Percentiles rank a stretch among this genome's conserved stretches.
These are phyloP conservation scores for Myrmaecium sp. DNA, from an alignment of 2,329 filamentous ascomycete genomes.

Conservation along the genomic window DNA sequence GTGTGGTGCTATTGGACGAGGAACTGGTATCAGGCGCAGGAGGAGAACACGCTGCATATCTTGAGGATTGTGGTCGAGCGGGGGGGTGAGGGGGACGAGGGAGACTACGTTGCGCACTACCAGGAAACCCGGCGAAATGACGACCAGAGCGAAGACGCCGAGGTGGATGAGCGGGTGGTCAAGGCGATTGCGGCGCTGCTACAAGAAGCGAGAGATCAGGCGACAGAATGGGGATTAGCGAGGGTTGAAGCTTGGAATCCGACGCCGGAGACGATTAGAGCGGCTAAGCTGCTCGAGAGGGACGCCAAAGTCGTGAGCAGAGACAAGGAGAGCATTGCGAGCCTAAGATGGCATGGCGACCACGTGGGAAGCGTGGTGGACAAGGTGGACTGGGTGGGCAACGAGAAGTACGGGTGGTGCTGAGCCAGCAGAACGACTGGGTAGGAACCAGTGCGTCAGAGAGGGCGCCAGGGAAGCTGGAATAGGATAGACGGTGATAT, in stretches of 20 bases:
- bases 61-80: conserved; percentile 43
- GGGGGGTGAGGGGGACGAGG: conserved; percentile 8
- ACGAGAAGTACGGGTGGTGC: conserved; percentile 68
- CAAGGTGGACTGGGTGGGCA: conserved; percentile 53
- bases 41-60: conserved; percentile 52
- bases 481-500: no score
- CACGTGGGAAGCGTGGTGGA: conserved; percentile 27
- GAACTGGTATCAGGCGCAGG: conserved; percentile 41
- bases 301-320: conserved; percentile 35
- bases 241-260: conserved; percentile 78
- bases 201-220: conserved; percentile 50
- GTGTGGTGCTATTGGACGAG: conserved; percentile 61
- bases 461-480: no score
- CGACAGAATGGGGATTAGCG: conserved; percentile 51
- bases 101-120: no score
- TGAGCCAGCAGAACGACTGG: no score
- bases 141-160: conserved; percentile 5
- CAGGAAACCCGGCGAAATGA: no score
- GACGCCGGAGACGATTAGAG: conserved; percentile 29
- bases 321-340: conserved; percentile 51
- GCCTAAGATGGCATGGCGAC: conserved; percentile 53
- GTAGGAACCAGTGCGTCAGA: no score
- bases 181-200: conserved; percentile 46
- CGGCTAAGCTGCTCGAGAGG: conserved; percentile 28
- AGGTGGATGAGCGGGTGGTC: conserved; percentile 17